These are phyloP conservation scores for Cryptosporidium baileyi DNA, from an alignment of 169 alveolate genomes.

Conservation along the genomic window DNA sequence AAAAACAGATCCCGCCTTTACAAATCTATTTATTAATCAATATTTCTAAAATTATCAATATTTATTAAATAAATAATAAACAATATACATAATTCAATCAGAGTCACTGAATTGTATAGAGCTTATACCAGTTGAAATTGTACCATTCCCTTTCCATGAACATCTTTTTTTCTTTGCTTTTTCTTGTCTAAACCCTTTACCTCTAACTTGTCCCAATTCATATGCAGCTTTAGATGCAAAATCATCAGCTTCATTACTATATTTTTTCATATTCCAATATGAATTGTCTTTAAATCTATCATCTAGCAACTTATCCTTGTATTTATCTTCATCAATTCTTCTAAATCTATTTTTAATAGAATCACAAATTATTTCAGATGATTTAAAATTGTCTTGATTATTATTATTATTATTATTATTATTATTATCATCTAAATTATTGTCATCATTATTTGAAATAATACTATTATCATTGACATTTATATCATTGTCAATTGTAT, in stretches of 20 bases:
- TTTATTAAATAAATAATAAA: neutral
- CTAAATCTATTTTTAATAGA: constrained; percentile 38
- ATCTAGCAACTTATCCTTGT: constrained; percentile 15
- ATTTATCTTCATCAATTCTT: constrained; percentile 55
- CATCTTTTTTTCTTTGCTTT: constrained; percentile 83
- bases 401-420: neutral
- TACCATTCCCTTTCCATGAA: constrained; percentile 83
- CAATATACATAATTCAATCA: neutral
- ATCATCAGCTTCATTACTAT: constrained; percentile 25
- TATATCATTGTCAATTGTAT: neutral
- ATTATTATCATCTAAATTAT: neutral
- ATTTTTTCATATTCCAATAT: constrained; percentile 53
- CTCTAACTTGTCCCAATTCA: constrained; percentile 78
- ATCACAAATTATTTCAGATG: neutral
- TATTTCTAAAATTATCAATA: neutral
- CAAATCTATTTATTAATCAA: neutral
- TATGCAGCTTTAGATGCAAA: constrained; percentile 68
- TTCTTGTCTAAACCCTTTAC: constrained; percentile 81
- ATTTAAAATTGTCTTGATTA: neutral
- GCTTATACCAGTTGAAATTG: constrained; percentile 49
- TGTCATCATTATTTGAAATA: neutral
- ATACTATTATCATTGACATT: neutral
- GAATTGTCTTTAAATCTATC: constrained; percentile 64
- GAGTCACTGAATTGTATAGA: constrained; percentile 65
- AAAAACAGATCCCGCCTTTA: neutral